phyloP scores from a whole-genome alignment of 176 grass and related monocot species.

The Neostapfia colusana region DNA sequence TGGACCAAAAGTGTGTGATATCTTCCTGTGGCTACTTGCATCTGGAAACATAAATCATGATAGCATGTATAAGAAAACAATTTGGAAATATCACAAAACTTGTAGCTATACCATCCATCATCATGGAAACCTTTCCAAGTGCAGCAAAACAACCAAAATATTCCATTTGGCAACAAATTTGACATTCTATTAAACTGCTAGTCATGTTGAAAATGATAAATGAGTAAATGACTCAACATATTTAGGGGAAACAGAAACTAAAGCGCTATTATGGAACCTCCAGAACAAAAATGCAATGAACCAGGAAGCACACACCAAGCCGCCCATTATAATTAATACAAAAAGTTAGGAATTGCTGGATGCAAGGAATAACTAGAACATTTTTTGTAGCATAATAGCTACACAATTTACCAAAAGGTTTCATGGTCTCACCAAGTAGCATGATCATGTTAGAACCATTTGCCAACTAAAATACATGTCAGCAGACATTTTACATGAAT shows the following conservation, averaged over 20 bases:
- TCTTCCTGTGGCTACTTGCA: conserved; percentile 96
- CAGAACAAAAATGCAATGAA: not conserved
- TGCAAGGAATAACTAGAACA: not conserved
- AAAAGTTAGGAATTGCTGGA: not conserved
- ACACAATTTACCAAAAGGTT: conserved; percentile 2
- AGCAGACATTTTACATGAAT: not conserved
- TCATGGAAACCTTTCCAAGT: not conserved
- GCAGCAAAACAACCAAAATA: not conserved
- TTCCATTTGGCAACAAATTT: not conserved
- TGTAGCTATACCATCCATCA: conserved; percentile 26
- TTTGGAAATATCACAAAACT: conserved; percentile 28
- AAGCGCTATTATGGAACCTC: not conserved
- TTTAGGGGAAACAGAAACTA: no score
- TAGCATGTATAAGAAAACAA: conserved; percentile 47
- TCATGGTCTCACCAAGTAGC: not conserved
- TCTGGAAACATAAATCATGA: conserved; percentile 67
- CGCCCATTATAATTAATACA: not conserved
- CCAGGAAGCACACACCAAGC: no score
- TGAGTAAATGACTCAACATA: no score
- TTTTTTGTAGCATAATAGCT: conserved; percentile 13
- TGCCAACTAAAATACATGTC: not conserved
- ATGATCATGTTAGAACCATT: not conserved
- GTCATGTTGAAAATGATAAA: no score
- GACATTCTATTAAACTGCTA: not conserved
- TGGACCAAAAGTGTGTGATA: conserved; percentile 96